These are phyloP conservation scores for Dactylellina drechsleri DNA, from an alignment of 2,329 filamentous ascomycete species.

Conservation along the genomic window DNA sequence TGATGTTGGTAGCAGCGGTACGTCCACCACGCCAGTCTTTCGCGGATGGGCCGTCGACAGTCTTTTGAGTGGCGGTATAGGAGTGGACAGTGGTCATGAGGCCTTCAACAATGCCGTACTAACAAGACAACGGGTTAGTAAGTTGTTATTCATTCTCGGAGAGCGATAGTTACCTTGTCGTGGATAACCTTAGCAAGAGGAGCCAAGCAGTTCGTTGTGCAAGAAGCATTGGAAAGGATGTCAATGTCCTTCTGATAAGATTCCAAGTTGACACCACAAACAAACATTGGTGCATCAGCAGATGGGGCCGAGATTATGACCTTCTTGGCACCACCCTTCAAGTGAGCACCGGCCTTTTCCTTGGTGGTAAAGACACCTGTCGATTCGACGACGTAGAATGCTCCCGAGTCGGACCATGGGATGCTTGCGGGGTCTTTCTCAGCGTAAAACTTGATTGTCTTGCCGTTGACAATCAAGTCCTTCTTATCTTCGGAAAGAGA, in stretches of 20 bases:
- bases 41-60: slow-evolving; percentile 93
- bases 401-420: slow-evolving; percentile 87
- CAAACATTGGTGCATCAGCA: slow-evolving; percentile 98
- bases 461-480: slow-evolving; percentile 84
- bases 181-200: slow-evolving; percentile 99
- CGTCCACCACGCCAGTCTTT: slow-evolving; percentile 99
- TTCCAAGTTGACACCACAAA: slow-evolving; percentile 98
- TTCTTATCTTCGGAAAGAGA: slow-evolving; percentile 68
- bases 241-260: slow-evolving; percentile 88
- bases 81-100: slow-evolving; percentile 99
- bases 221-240: slow-evolving; percentile 98
- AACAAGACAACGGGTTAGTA: neutral
- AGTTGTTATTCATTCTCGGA: neutral
- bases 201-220: slow-evolving; percentile 99
- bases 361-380: slow-evolving; percentile 99
- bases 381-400: slow-evolving; percentile 95
- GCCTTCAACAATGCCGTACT: slow-evolving; percentile 93
- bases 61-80: slow-evolving; percentile 99
- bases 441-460: slow-evolving; percentile 92
- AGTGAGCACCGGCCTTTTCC: slow-evolving; percentile 92
- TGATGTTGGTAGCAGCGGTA: slow-evolving; percentile 99
- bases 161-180: slow-evolving; percentile 73
- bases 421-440: slow-evolving; percentile 90
- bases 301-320: slow-evolving; percentile 82
- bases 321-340: slow-evolving; percentile 98